Conservation (phyloP, 2,329 filamentous ascomycete species). For the Talaromyces sp. region DNA sequence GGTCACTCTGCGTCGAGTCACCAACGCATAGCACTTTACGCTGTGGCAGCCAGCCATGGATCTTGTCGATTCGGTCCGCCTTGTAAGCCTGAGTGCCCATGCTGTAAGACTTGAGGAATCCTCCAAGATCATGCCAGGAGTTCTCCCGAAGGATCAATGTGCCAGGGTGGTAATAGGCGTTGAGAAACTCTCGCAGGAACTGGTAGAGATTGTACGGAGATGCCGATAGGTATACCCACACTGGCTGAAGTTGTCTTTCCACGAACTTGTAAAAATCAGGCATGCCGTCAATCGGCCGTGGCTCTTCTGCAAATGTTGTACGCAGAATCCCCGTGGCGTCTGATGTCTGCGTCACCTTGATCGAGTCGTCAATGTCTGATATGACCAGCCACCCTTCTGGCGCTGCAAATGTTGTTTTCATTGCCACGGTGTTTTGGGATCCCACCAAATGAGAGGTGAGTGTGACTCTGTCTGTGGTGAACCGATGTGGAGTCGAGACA, state of each 20-base stretch:
- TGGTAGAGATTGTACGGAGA: conserved; percentile 93
- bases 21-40: conserved; percentile 80
- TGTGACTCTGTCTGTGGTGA: conserved; percentile 47
- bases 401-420: conserved; percentile 70
- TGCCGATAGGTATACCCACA: conserved; percentile 91
- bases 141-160: conserved; percentile 81
- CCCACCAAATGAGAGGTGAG: conserved; percentile 21
- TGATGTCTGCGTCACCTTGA: conserved; percentile 82
- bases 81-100: conserved; percentile 84
- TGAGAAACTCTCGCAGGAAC: conserved; percentile 72
- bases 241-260: conserved; percentile 54
- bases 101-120: conserved; percentile 73
- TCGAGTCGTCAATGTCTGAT: conserved; percentile 91
- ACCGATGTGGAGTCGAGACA: conserved; percentile 39
- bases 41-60: conserved; percentile 72
- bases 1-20: conserved; percentile 87
- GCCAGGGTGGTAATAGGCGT: conserved; percentile 67
- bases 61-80: conserved; percentile 69
- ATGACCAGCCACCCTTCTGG: conserved; percentile 80
- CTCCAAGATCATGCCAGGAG: conserved; percentile 78
- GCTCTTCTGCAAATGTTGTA: conserved; percentile 75
- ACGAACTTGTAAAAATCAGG: conserved; percentile 73
- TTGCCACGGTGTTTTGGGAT: conserved; percentile 42
- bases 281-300: conserved; percentile 72
- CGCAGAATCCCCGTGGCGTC: conserved; percentile 75